Conservation (phyloP, 495 filamentous ascomycete genomes). For the Lineolata rhizophorae region DNA sequence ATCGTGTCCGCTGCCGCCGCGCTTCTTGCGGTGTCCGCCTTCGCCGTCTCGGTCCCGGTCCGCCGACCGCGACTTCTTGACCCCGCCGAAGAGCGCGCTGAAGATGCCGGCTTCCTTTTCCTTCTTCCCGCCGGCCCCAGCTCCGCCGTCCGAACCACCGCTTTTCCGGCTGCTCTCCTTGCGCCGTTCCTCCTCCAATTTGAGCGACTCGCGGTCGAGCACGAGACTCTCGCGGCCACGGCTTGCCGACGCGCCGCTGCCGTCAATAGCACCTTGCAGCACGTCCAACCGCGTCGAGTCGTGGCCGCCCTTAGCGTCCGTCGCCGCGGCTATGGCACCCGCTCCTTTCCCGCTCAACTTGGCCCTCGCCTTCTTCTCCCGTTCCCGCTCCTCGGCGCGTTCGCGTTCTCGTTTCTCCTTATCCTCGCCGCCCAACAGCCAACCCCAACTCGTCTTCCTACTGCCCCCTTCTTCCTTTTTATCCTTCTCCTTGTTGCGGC, state of each 20-base stretch:
- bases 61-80: conserved; percentile 37
- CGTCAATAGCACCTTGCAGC: conserved; percentile 59
- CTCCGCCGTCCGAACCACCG: no score
- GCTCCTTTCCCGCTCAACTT: conserved; percentile 36
- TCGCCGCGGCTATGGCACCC: conserved; percentile 9
- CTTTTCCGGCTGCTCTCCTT: conserved; percentile 59
- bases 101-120: conserved; percentile 69
- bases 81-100: conserved; percentile 73
- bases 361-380: conserved; percentile 26
- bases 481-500: neutral
- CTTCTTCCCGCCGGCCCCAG: conserved; percentile 52
- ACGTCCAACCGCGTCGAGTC: conserved; percentile 66
- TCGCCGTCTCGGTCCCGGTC: conserved; percentile 31
- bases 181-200: conserved; percentile 60
- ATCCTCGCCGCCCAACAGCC: conserved; percentile 43
- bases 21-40: conserved; percentile 53
- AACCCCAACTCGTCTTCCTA: conserved; percentile 72
- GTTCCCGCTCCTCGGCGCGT: conserved; percentile 33
- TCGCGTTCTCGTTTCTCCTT: conserved; percentile 54
- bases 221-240: conserved; percentile 68
- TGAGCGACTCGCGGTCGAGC: conserved; percentile 52
- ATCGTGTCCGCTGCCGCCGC: conserved; percentile 40
- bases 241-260: conserved; percentile 11
- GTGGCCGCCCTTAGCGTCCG: conserved; percentile 32
- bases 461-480: conserved; percentile 19